Evolutionary conservation across 2,329 filamentous ascomycete genomes (phyloP).

Genomic region (Huntiella omanensis): DNA sequence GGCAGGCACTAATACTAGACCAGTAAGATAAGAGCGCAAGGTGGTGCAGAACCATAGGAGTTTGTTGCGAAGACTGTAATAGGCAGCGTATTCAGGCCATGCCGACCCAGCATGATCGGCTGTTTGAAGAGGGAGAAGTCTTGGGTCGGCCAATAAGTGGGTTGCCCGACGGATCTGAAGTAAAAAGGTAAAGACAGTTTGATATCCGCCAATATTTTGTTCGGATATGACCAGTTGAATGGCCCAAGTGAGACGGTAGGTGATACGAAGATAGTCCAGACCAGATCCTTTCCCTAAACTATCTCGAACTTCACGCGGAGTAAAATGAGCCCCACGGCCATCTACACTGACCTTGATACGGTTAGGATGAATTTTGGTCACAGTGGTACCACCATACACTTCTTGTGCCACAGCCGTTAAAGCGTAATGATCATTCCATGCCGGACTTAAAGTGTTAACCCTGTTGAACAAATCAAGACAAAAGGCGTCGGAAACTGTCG

Average conservation of each 20-base stretch:
- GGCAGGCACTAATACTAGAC: conserved; percentile 47
- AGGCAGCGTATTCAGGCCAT: conserved; percentile 27
- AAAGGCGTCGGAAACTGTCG: conserved; percentile 46
- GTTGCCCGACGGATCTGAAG: conserved; percentile 59
- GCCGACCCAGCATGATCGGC: conserved; percentile 10
- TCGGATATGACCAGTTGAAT: conserved; percentile 55
- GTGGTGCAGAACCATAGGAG: conserved; percentile 63
- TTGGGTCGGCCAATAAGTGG: conserved; percentile 41
- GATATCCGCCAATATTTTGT: conserved; percentile 45
- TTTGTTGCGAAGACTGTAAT: conserved; percentile 44
- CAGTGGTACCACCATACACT: conserved; percentile 35
- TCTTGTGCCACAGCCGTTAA: conserved; percentile 62
- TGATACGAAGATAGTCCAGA: conserved; percentile 43
- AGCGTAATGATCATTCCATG: conserved; percentile 67
- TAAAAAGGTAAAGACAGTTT: conserved; percentile 54
- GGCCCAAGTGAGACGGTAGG: conserved; percentile 49
- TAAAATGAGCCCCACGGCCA: conserved; percentile 21
- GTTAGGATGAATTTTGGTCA: conserved; percentile 35
- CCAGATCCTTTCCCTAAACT: conserved; percentile 31
- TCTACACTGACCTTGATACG: conserved; percentile 41
- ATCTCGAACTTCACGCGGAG: conserved; percentile 28
- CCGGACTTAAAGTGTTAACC: conserved; percentile 39
- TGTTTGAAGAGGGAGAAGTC: conserved; percentile 23
- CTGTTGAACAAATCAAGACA: conserved; percentile 54
- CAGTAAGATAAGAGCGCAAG: conserved; percentile 57